Conservation (phyloP, 176 grass and related monocot species). For the barley (Hordeum vulgare) region DNA sequence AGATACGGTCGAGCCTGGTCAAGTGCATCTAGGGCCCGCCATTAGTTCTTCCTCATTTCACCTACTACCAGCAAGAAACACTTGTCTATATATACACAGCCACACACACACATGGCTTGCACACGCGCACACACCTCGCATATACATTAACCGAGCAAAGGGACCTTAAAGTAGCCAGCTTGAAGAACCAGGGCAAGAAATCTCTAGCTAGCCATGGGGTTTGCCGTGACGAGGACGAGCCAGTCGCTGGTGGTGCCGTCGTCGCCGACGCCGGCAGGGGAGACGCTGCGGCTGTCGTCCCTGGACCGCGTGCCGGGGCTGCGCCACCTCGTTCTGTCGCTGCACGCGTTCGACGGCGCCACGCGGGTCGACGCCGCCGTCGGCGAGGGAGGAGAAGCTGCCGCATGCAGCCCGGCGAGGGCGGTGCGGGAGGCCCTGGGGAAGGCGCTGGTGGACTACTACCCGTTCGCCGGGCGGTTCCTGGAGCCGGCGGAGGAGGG, state of each 20-base stretch:
- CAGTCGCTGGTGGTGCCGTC: constrained; percentile 39
- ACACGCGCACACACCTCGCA: neutral
- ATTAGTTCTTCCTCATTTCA: neutral
- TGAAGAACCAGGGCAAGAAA: neutral
- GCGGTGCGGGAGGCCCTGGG: constrained; percentile 47
- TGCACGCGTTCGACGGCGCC: constrained; percentile 41
- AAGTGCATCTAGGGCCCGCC: neutral
- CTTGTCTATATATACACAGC: neutral
- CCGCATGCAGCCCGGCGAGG: neutral
- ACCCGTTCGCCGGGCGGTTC: constrained; percentile 71
- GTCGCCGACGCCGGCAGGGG: constrained; percentile 35
- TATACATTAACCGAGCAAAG: neutral
- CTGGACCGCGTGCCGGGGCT: constrained; percentile 77
- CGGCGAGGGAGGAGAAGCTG: neutral
- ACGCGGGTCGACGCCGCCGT: neutral
- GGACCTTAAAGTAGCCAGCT: neutral
- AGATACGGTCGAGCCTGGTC: neutral
- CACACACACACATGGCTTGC: neutral
- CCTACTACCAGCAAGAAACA: neutral
- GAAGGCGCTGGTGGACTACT: constrained; percentile 63
- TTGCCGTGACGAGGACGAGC: constrained; percentile 46
- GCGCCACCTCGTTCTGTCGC: constrained; percentile 67
- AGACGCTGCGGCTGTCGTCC: constrained; percentile 55
- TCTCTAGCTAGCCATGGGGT: neutral
- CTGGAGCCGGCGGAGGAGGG: constrained; percentile 20